Base-by-base conservation (phyloP, 2,329 filamentous ascomycete genomes). In the Ustilaginoidea virens region DNA sequence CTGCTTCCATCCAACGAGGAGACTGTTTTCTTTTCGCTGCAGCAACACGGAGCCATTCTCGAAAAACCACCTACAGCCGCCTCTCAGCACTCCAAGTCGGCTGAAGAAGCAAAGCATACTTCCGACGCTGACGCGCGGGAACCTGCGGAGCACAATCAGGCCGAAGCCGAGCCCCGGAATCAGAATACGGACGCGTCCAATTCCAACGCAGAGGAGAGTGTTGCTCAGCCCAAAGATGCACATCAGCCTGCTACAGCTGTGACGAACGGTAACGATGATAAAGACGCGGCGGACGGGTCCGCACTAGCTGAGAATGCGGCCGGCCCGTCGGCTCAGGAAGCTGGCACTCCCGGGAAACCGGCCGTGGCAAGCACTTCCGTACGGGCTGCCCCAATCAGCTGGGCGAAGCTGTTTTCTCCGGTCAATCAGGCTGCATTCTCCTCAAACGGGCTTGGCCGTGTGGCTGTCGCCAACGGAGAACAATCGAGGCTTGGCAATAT, bases 21-120 rank as follows among this genome's bases (percentile, higher is more conserved):
- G 19, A 40, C 51, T 10, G 51, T 69, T 1, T 59, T 61, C 27
- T 43, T 61, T 3, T 63, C 60, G 12, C 42, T 46, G 16, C 55
- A 52, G 23, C 54, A 54, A 30, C 48, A 54, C 21, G 57, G 53
- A 22, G 41, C 46, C 8, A 27, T 43, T 2, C 29, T 41, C 14
- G 49, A 53, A 19, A 32, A 20, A 21, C 7, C 5, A 11, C 5
- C 13, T 11, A 17, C 30, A 20, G 18, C 23, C 6, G 12, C 9
- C 12, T 20, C 18, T 12, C 14, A 18, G 16, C 24, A 24, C 4
- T 9, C 26, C 8, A 14, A 17, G 9, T 17, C 29, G 19, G 23
- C 29, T 16, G 23, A 32, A 28, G 29, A 20, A n/a, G n/a, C n/a
- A n/a, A n/a, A n/a, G n/a, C n/a, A n/a, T n/a, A n/a, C n/a, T n/a